Conservation (phyloP, 805 yeast genomes). For the Torulaspora maleeae region DNA sequence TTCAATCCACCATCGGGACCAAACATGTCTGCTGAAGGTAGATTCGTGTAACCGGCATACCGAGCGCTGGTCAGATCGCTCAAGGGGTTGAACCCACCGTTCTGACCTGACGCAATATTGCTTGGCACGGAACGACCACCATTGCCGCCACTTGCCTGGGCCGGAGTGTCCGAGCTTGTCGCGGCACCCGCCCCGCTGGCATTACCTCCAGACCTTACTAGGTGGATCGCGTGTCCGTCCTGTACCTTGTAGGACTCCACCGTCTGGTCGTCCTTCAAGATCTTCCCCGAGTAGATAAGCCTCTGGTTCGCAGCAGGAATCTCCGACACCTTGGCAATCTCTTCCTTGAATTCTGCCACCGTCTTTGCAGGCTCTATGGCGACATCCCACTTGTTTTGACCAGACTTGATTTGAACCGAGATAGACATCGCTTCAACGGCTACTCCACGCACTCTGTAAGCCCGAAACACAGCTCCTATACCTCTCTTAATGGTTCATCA, state of each 20-base stretch:
- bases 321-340: slow-evolving; percentile 55
- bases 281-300: slow-evolving; percentile 89
- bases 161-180: slow-evolving; percentile 12
- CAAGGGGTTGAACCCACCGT: slow-evolving; percentile 81
- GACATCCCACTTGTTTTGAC: slow-evolving; percentile 75
- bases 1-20: slow-evolving; percentile 92
- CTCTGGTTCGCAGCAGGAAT: slow-evolving; percentile 79
- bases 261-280: slow-evolving; percentile 77
- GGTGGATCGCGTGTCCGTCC: slow-evolving; percentile 80
- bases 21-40: slow-evolving; percentile 84
- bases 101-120: slow-evolving; percentile 75
- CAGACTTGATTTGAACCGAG: slow-evolving; percentile 42
- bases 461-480: background rate
- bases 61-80: slow-evolving; percentile 93
- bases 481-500: background rate
- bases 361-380: slow-evolving; percentile 50
- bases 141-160: background rate
- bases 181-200: slow-evolving; percentile 25
- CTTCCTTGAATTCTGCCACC: slow-evolving; percentile 63
- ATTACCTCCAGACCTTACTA: slow-evolving; percentile 72
- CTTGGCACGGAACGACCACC: slow-evolving; percentile 50
- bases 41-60: slow-evolving; percentile 81
- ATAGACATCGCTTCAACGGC: slow-evolving; percentile 20
- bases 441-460: background rate
- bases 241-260: slow-evolving; percentile 74